These are phyloP conservation scores for Exsudoporus frostii DNA, from an alignment of 768 basidiomycete genomes.

Conservation along the genomic window DNA sequence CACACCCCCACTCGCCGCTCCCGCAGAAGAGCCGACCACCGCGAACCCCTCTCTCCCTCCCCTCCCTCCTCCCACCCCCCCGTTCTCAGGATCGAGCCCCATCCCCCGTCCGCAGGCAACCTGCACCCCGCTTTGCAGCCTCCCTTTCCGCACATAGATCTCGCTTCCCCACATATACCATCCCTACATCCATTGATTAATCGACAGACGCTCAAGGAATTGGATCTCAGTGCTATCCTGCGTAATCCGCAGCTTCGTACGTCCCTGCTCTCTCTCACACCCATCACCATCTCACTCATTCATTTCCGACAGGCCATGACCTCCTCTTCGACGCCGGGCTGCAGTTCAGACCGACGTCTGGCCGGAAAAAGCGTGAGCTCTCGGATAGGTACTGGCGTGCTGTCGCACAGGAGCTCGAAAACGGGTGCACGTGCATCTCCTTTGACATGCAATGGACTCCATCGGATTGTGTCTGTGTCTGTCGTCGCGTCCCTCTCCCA, in stretches of 20 bases:
- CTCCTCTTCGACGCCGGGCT: conserved; percentile 83
- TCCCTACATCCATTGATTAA: conserved; percentile 75
- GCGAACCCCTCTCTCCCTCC: conserved; percentile 30
- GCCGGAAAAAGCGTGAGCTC: conserved; percentile 66
- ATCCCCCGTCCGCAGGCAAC: conserved; percentile 19
- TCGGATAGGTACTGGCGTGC: conserved; percentile 86
- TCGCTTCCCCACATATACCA: conserved; percentile 56
- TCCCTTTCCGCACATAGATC: conserved; percentile 37
- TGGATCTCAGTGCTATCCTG: conserved; percentile 82
- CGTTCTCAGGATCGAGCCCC: conserved; percentile 24
- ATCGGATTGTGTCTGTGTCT: conserved; percentile 54
- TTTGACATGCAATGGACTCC: conserved; percentile 60
- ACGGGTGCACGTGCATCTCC: conserved; percentile 82
- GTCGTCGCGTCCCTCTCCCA: conserved; percentile 42
- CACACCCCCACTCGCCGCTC: conserved; percentile 31
- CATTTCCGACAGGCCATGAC: conserved; percentile 64
- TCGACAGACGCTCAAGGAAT: conserved; percentile 75
- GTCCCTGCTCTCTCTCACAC: conserved; percentile 32
- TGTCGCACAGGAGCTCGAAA: conserved; percentile 70
- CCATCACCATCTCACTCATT: not conserved
- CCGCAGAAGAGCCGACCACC: conserved; percentile 27
- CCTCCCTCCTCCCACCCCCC: conserved; percentile 20
- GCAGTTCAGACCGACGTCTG: conserved; percentile 77
- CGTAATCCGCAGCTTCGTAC: conserved; percentile 88
- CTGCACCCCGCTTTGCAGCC: conserved; percentile 32